Evolutionary conservation across 2,329 filamentous ascomycete species (phyloP), one percentile per base, ranked within the genome.

Genomic region (Gnomoniopsis smithogilvyi): DNA sequence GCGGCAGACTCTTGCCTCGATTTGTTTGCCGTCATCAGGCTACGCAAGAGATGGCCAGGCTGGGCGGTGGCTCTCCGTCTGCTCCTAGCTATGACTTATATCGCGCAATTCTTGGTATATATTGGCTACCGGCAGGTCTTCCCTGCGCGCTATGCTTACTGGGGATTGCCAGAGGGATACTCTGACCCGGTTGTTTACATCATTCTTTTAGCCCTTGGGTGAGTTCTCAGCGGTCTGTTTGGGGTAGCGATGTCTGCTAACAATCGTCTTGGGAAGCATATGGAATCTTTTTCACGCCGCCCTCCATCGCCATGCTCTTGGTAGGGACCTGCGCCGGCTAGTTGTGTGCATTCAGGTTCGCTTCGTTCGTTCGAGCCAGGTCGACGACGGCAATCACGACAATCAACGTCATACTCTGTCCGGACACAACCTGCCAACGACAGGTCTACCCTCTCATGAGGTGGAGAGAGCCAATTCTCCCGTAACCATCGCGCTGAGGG

Each of bases 191-290:
- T 74, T 50, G 68, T 74, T 8, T 70, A 76, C 59, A 63, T 70
- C 51, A 70, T 77, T 52, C 64, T 77, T 21, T 75, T 73, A 67
- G 63, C 69, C 24, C 66, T 72, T 53, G 68, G 71, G 70, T 72
- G 67, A 65, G 70, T 65, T n/a, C n/a, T 3, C 26, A 33, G 11
- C 14, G n/a, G 3, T 19, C 34, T 6, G 33, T 26, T 3, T 33
- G 8, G 6, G 6, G 15, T 11, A n/a, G 26, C 15, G 12, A 7
- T 17, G 51, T 10, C 10, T 33, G 21, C n/a, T 41, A 6, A 36
- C 46, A 30, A 21, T 48, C 24, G 11, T 4, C 12, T 41, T n/a
- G 12, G 4, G 6, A 41, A 30, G 36, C n/a, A 55, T 61, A 2
- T 61, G 59, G 59, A 46, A 61, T 17, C 33, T 61, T 12, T 33